Percentiles rank a stretch among this genome's conserved stretches.
Evolutionary conservation across 495 filamentous ascomycete genomes (phyloP).

Genomic region (Penicillium crystallinum): DNA sequence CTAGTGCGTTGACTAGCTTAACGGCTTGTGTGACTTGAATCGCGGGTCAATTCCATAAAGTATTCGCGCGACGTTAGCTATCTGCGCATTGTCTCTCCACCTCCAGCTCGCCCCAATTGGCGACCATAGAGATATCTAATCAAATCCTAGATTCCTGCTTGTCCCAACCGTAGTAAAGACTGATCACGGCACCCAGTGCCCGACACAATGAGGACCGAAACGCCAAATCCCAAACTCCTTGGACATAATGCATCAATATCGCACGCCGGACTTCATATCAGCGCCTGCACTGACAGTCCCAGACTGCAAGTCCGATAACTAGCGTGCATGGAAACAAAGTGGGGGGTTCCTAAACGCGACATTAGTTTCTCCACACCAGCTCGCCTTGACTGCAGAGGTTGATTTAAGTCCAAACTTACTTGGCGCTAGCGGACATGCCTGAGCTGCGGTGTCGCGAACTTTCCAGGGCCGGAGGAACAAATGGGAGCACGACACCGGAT

Average conservation of each 20-base stretch:
- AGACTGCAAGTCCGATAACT: conserved; percentile 3
- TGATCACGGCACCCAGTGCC: neutral
- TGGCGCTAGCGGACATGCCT: conserved; percentile 32
- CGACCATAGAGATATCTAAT: neutral
- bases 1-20: neutral
- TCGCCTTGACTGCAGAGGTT: neutral
- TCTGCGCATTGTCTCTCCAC: neutral
- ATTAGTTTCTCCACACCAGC: conserved; percentile 1
- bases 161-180: neutral
- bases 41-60: neutral
- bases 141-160: neutral
- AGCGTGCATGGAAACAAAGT: conserved; percentile 46
- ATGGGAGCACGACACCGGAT: conserved; percentile 41
- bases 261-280: neutral
- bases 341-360: conserved; percentile 29
- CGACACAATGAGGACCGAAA: neutral
- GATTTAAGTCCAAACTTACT: conserved; percentile 23
- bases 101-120: neutral
- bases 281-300: conserved; percentile 15
- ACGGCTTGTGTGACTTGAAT: neutral
- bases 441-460: conserved; percentile 37
- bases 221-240: conserved; percentile 11
- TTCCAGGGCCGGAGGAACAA: conserved; percentile 43
- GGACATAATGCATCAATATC: conserved; percentile 6
- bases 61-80: neutral